A percentile compares a stretch with the other conserved stretches of the same genome.
phyloP scores from a whole-genome alignment of 164 flowering plant genomes.

The Malania oleifera region DNA sequence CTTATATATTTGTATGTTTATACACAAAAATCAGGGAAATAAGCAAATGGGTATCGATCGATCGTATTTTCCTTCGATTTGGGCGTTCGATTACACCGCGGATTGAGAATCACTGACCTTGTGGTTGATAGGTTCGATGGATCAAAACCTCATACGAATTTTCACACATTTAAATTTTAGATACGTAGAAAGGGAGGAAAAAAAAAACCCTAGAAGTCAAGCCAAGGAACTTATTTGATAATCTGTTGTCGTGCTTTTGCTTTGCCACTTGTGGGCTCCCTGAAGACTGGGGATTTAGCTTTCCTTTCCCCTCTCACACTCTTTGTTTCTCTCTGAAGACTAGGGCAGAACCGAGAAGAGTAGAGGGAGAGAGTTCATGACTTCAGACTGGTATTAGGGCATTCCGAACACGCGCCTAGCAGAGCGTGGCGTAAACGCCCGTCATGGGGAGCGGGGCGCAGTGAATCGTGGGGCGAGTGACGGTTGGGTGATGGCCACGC shows the following conservation, averaged over 20 bases:
- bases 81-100: conserved; percentile 1
- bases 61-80: conserved; percentile 1
- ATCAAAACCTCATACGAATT: neutral
- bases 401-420: too few species aligned
- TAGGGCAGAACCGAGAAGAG: too few species aligned
- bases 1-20: neutral
- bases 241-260: neutral
- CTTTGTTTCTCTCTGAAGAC: conserved; percentile 7
- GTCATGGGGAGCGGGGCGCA: neutral
- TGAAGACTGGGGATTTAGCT: conserved; percentile 3
- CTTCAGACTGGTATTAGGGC: too few species aligned
- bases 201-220: conserved; percentile 15
- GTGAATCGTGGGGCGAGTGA: neutral
- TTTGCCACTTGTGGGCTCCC: neutral
- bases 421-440: neutral
- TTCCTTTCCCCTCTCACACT: conserved; percentile 1
- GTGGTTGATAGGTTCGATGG: conserved; percentile 1
- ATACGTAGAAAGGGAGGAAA: neutral
- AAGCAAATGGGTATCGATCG: conserved; percentile 11
- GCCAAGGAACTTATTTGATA: neutral
- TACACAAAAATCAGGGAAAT: neutral
- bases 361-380: too few species aligned
- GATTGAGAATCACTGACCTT: conserved; percentile 9
- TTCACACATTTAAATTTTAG: too few species aligned
- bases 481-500: conserved; percentile 9